phyloP scores from a whole-genome alignment of 768 basidiomycete species.

The Tulasnella sp. region DNA sequence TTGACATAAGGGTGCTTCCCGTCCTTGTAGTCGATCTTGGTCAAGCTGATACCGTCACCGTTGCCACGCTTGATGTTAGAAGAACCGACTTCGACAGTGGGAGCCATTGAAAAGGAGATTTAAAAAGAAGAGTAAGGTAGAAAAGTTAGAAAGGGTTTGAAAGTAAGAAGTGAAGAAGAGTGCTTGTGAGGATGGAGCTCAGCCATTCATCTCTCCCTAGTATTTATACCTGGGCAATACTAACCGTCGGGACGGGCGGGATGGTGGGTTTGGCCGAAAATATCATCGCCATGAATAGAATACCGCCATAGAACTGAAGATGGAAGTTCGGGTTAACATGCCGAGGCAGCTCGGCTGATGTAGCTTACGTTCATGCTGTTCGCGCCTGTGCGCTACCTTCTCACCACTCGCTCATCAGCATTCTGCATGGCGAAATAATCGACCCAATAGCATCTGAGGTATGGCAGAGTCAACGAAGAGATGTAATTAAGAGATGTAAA shows the following conservation, averaged over 20 bases:
- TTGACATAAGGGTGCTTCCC: background rate
- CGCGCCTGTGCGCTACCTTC: background rate
- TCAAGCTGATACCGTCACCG: background rate
- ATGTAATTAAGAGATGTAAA: too few relatives aligned
- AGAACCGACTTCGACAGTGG: background rate
- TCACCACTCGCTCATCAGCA: background rate
- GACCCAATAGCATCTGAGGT: too few relatives aligned
- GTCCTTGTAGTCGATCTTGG: background rate
- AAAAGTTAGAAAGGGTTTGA: too few relatives aligned
- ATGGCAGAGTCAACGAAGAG: too few relatives aligned
- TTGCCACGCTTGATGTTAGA: background rate
- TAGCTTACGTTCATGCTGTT: background rate
- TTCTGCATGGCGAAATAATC: too few relatives aligned
- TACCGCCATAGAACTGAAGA: background rate
- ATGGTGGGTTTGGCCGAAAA: background rate
- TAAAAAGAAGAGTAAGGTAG: conserved; percentile 16
- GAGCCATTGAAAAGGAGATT: background rate
- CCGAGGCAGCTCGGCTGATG: background rate
- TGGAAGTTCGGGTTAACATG: background rate
- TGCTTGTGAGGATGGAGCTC: background rate
- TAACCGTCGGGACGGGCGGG: background rate
- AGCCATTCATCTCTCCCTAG: background rate
- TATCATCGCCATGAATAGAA: background rate
- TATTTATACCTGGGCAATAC: background rate
- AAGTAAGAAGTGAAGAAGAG: background rate